Evolutionary conservation across 2,329 filamentous ascomycete species (phyloP), one percentile per base, ranked within the genome.

Genomic region (Hypomyces perniciosus): DNA sequence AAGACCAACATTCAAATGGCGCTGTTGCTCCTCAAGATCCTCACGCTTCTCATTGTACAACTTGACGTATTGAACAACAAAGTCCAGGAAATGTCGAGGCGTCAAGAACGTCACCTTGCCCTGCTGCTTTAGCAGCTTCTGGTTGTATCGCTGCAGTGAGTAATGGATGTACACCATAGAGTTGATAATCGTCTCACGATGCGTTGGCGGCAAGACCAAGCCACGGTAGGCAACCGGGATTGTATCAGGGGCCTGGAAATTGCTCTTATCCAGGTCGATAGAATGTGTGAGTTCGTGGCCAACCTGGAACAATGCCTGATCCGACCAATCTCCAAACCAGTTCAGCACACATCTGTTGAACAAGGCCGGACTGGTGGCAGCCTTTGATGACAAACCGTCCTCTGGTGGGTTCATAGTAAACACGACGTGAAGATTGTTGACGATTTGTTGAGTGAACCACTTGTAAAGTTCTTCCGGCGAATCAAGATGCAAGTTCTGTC

Each of bases 321-420:
- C 93, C 47, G 93, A 99, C 93, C 93, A 99, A 72, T 99, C 93
- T 57, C 93, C 93, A 67, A 99, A 96, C 93, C 93, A 99, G 72
- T 99, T 99, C 61, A 99, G 85, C 44, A 99, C 93, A 66, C 93
- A 99, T 78, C 93, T 86, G 75, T 99, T 99, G 85, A 99, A 99
- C 63, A 99, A 73, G 38, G 93, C 93, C 54, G 93, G 93, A 79
- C 90, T 96, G 3, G 95, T 99, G 29, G 93, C 95, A 51, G 93
- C 93, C 74, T 96, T 97, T 31, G 90, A 96, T 2, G 89, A 93
- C 7, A 99, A 74, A 1, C 93, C 92, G 60, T 93, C 93, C 65
- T 96, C 90, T 0, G 93, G 95, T 10, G 93, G 93, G 69, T 99
- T 99, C 93, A 99, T 99, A 3, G 93, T 99, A 69, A 99, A 99